Conservation (phyloP, 176 grass and related monocot genomes). For the Pharus latifolius region DNA sequence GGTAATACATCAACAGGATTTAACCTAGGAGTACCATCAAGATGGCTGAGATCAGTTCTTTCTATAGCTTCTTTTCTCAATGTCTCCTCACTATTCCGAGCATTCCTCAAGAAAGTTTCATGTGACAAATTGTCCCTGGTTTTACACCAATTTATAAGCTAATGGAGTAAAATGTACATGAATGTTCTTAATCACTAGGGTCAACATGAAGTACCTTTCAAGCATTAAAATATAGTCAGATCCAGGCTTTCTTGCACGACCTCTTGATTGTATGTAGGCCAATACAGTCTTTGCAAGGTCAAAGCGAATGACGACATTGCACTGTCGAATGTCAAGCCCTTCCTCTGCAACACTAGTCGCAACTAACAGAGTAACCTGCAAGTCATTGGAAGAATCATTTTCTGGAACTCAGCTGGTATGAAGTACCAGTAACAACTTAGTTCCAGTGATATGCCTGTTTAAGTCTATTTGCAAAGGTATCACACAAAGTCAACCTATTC, state of each 20-base stretch:
- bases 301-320: conserved; percentile 99
- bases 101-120: conserved; percentile 86
- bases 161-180: not conserved
- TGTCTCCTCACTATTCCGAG: conserved; percentile 93
- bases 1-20: conserved; percentile 45
- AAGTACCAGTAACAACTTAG: not conserved
- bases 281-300: conserved; percentile 99
- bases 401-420: not conserved
- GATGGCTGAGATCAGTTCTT: conserved; percentile 97
- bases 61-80: conserved; percentile 99
- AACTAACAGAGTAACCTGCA: conserved; percentile 92
- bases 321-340: conserved; percentile 98
- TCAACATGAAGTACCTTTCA: conserved; percentile 69
- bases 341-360: conserved; percentile 98
- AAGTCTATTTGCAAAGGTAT: not conserved
- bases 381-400: conserved; percentile 6
- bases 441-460: not conserved
- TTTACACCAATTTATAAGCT: conserved; percentile 26
- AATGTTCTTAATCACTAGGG: not conserved
- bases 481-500: not conserved
- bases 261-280: conserved; percentile 92
- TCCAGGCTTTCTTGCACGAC: conserved; percentile 96
- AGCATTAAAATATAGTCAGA: conserved; percentile 99
- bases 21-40: conserved; percentile 55
- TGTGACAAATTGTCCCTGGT: conserved; percentile 75